Conservation (phyloP, 23 red algal species). For the Pyropia haitanensis region DNA sequence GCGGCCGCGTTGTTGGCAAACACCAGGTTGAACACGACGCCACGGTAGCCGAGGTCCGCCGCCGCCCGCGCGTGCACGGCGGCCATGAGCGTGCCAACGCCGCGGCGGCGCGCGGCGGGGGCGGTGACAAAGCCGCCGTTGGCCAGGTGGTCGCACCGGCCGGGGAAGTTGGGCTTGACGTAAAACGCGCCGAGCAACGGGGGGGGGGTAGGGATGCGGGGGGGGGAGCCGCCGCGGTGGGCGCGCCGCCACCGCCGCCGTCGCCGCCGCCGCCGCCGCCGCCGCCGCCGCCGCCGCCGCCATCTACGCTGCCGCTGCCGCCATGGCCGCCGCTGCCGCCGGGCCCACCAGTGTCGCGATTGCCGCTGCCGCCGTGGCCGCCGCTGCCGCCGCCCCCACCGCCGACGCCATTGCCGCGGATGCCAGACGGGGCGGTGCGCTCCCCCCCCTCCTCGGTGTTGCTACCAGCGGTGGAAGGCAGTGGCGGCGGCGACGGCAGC, state of each 20-base stretch:
- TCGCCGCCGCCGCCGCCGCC: no score
- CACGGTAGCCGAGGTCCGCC: constrained; percentile 25
- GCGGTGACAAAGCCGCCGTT: constrained; percentile 70
- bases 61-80: constrained; percentile 24
- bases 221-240: no score
- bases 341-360: not conserved
- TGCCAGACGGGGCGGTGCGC: no score
- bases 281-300: no score
- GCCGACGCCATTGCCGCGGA: not conserved
- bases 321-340: not conserved
- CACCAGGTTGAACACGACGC: constrained; percentile 66
- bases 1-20: constrained; percentile 53
- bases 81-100: constrained; percentile 49
- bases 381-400: not conserved
- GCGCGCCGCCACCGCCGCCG: no score
- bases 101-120: constrained; percentile 29
- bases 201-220: no score
- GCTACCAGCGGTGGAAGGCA: no score
- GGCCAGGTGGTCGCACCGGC: constrained; percentile 53
- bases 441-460: no score
- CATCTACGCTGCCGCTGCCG: no score
- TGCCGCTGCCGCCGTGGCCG: no score
- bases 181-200: constrained; percentile 41
- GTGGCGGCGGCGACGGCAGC: not conserved
- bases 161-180: constrained; percentile 76